These are phyloP conservation scores for Platanthera zijinensis DNA, from an alignment of 106 monocot species.

Conservation along the genomic window DNA sequence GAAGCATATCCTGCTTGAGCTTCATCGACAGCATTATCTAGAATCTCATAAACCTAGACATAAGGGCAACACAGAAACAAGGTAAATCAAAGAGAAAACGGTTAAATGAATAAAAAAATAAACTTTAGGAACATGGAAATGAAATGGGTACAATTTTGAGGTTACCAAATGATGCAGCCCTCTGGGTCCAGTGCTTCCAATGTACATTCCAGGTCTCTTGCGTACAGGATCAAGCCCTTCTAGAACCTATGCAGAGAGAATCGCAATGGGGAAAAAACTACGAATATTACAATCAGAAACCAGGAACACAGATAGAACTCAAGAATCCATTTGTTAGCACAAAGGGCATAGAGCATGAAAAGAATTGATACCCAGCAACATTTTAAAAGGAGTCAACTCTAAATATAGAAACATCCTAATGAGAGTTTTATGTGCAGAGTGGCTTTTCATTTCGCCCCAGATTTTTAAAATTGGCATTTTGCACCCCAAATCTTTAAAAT, in stretches of 20 bases:
- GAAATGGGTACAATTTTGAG: not conserved
- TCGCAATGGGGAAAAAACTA: not conserved
- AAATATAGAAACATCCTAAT: not conserved
- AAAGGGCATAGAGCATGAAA: not conserved
- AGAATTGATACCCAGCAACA: not conserved
- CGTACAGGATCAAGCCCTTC: slow-evolving; percentile 97
- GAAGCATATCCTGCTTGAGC: slow-evolving; percentile 94
- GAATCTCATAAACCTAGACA: slow-evolving; percentile 81
- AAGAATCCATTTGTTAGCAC: not conserved
- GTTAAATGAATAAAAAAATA: not conserved
- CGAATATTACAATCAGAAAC: not conserved
- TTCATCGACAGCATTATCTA: slow-evolving; percentile 97
- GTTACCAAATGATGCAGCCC: slow-evolving; percentile 96
- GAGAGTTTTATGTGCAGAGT: not conserved
- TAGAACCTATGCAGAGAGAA: slow-evolving; percentile 47
- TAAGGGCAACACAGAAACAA: slow-evolving; percentile 4
- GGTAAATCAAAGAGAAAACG: slow-evolving; percentile 1
- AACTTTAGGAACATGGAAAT: not conserved
- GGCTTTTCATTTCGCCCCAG: too few relatives aligned
- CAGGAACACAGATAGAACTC: not conserved
- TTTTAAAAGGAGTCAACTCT: not conserved
- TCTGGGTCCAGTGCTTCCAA: slow-evolving; percentile 92
- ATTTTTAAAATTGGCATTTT: too few relatives aligned
- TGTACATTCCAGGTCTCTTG: slow-evolving; percentile 99
- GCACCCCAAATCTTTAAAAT: too few relatives aligned